Base-by-base conservation (phyloP, 2,329 filamentous ascomycete species). In the Trichothecium sympodiale region DNA sequence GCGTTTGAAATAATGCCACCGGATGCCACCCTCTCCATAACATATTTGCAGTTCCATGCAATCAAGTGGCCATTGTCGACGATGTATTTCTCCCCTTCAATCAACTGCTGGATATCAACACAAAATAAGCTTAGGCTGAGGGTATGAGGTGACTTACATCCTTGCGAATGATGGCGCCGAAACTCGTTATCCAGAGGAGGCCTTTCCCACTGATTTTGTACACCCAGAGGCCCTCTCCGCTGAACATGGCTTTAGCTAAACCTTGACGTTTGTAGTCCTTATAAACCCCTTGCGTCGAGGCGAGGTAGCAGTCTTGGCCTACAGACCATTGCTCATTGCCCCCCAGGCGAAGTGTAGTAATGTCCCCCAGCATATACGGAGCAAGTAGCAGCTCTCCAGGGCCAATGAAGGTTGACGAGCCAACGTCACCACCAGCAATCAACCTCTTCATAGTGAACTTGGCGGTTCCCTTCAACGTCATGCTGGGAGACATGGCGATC, bases 21-120 rank as follows among this genome's bases (percentile, higher is more conserved):
- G 3, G 83, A 91, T 0, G 89, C 80, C 4, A 93, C 82, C 13
- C 91, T 79, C 61, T 95, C 87, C 43, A 98, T 77, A 4, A 84
- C 71, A 51, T 96, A 98, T 52, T 94, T 86, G 52, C 83, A 88
- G 55, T 95, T 95, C 91, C 91, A 98, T 0, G 91, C 89, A 1
- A 96, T 87, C 1, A 96, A 69, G 47, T 96, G 87, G 10, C 40
- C 40, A 20, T 42, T 42, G 33, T 42, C 40, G 14, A 95, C 79
- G 45, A 91, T 85, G 58, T 95, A 96, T 47, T 81, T 82, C 55
- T 96, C 89, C 8, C 80, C 80, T 10, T 78, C 72, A 31, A 56
- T 59, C 18, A 80, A 63, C 68, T 71, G 34, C 27, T 2, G 16
- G 29, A 2, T n/a, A n/a, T n/a, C n/a, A n/a, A n/a, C n/a, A n/a